A percentile compares a stretch with the other conserved stretches of the same genome.
These are phyloP conservation scores for Fusarium mexicanum DNA, from an alignment of 2,329 filamentous ascomycete species.

Conservation along the genomic window DNA sequence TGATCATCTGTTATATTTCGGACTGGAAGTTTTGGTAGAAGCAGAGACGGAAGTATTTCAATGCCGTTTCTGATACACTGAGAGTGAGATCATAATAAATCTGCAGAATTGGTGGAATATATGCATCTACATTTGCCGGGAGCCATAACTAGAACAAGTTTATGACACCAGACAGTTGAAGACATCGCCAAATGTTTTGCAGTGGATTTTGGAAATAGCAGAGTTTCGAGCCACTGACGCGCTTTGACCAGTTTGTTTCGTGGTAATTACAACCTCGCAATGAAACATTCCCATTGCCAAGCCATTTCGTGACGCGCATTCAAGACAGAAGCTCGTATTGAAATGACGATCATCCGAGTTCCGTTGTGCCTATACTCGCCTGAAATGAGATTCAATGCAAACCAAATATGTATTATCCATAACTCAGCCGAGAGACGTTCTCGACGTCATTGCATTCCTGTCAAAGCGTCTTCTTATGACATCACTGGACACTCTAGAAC, in stretches of 20 bases:
- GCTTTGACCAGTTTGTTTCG: not conserved
- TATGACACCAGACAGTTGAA: accelerated
- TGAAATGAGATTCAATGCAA: not conserved
- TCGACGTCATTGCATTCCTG: not conserved
- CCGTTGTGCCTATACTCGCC: not conserved
- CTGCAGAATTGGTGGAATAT: accelerated
- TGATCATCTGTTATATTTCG: too few relatives aligned
- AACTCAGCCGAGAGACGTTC: not conserved
- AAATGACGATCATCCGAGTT: not conserved
- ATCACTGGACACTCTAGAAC: not conserved
- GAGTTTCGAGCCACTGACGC: not conserved
- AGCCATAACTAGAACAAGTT: accelerated
- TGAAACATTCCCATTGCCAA: not conserved
- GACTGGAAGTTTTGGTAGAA: not conserved
- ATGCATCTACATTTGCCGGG: accelerated
- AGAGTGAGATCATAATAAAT: accelerated
- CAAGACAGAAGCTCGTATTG: not conserved
- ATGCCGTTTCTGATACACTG: accelerated
- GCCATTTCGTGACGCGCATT: not conserved
- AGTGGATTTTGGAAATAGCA: not conserved
- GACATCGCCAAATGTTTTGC: not conserved
- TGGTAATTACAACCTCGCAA: not conserved
- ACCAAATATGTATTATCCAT: not conserved
- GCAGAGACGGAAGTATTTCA: too few relatives aligned
- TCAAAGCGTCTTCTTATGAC: not conserved